Evolutionary conservation across 495 filamentous ascomycete genomes (phyloP), one percentile per base, ranked within the genome.

Genomic region (Parmelia sp.): DNA sequence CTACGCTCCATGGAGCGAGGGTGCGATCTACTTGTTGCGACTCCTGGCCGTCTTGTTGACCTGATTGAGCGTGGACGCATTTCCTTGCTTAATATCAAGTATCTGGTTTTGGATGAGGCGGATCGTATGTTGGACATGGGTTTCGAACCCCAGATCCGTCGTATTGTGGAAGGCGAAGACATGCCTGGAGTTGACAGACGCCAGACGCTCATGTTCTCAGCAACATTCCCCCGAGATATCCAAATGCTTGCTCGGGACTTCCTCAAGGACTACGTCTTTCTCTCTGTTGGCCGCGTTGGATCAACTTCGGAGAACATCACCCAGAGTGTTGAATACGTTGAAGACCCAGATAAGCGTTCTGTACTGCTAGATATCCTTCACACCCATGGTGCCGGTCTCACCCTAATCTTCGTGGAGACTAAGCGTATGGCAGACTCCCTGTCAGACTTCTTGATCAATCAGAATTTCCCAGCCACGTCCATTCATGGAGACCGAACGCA

Each of bases 121-220:
- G 94, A 98, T 81, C 95, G 95, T 76, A 97, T 98, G 94, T 80
- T 98, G 83, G 94, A 98, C 81, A 97, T 98, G 94, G 94, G 94
- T 89, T 98, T 98, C 83, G 94, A 98, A 82, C 94, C 94, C 71
- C 94, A 98, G 78, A 97, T 98, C 75, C 92, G 94, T 68, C 89
- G 94, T 69, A 97, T 98, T 70, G 92, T 98, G 31, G 92, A 98
- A 77, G 90, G 90, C 66, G 94, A 96, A 78, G 94, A 98, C 73
- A 97, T 97, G 94, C 94, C 95, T 42, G 77, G 79, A 55, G 90
- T 91, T 66, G 80, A 89, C 64, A 78, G 82, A 70, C 91, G 95
- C 71, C 95, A 97, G 77, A 96, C 94, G 49, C 92, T 98, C 80
- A 98, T 98, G 94, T 98, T 98, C 76, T 97, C 92, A 29, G 93